These are phyloP conservation scores for Rhynchosporium secalis DNA, from an alignment of 2,329 filamentous ascomycete species.

Conservation along the genomic window DNA sequence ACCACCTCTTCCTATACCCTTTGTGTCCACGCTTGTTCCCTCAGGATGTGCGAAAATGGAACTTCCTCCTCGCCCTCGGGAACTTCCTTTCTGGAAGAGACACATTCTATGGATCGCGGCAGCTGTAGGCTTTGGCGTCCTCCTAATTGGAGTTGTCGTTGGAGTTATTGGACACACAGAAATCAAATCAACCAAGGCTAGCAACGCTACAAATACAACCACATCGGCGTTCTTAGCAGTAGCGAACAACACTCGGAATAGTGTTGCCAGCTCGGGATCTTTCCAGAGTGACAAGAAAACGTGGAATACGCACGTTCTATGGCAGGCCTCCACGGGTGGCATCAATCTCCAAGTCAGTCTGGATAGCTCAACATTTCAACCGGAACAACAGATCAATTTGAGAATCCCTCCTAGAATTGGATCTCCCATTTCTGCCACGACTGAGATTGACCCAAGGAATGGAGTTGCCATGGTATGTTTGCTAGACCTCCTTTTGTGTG, in stretches of 20 bases:
- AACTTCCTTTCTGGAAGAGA: slow-evolving; percentile 25
- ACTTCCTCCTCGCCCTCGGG: slow-evolving; percentile 20
- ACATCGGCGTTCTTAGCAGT: background rate
- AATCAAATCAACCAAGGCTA: background rate
- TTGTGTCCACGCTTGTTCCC: background rate
- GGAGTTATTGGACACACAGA: slow-evolving; percentile 15
- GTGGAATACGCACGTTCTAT: slow-evolving; percentile 32
- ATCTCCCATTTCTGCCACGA: slow-evolving; percentile 30
- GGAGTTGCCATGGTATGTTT: slow-evolving; percentile 28
- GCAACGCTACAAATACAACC: background rate
- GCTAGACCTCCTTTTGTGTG: background rate
- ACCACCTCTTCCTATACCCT: background rate
- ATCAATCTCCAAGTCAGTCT: slow-evolving; percentile 29
- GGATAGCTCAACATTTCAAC: slow-evolving; percentile 26
- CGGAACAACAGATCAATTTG: slow-evolving; percentile 24
- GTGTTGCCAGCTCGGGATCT: slow-evolving; percentile 30
- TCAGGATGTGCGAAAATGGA: slow-evolving; percentile 19
- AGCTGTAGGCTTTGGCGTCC: slow-evolving; percentile 18
- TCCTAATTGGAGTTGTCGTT: slow-evolving; percentile 21
- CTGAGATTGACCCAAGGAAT: slow-evolving; percentile 24
- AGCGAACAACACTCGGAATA: slow-evolving; percentile 26
- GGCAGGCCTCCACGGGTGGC: slow-evolving; percentile 26
- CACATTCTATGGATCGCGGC: slow-evolving; percentile 25
- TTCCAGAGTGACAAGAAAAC: slow-evolving; percentile 28
- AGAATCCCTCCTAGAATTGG: slow-evolving; percentile 24